Evolutionary conservation across 495 filamentous ascomycete species (phyloP).

Genomic region (Penicillium fimorum): DNA sequence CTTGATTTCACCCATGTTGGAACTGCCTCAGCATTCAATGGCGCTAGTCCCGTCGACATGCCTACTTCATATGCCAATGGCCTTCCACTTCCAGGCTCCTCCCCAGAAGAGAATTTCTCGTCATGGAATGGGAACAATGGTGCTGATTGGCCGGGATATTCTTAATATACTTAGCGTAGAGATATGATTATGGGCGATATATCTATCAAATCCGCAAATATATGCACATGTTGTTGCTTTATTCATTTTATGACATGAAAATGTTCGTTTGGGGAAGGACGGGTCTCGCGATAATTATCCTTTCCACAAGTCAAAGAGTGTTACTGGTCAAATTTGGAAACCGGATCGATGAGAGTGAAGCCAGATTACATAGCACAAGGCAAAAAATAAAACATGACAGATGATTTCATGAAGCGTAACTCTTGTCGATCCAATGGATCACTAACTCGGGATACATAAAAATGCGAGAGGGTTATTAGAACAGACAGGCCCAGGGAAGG

Average conservation of each 20-base stretch:
- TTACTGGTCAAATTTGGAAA: too few relatives aligned
- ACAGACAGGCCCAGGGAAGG: constrained; percentile 23
- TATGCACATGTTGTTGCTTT: neutral
- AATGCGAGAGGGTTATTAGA: constrained; percentile 21
- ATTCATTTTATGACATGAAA: neutral
- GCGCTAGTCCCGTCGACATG: constrained; percentile 5
- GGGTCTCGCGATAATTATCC: neutral
- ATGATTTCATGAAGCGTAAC: constrained; percentile 48
- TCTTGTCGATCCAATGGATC: constrained; percentile 33
- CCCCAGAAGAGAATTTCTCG: neutral
- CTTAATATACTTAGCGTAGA: neutral
- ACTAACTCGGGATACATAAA: constrained; percentile 36
- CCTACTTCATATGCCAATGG: constrained; percentile 3
- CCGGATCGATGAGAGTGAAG: neutral
- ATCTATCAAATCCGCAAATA: neutral
- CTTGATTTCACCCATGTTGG: constrained; percentile 39
- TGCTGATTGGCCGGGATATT: constrained; percentile 20
- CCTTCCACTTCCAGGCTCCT: neutral
- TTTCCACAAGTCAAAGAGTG: too few relatives aligned
- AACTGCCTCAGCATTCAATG: constrained; percentile 1
- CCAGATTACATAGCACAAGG: constrained; percentile 2
- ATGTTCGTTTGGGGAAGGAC: neutral
- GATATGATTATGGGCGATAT: neutral
- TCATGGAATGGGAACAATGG: constrained; percentile 15
- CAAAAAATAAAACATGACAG: constrained; percentile 27